Conservation (phyloP, 306 rosid species). For the Canavalia gladiata region DNA sequence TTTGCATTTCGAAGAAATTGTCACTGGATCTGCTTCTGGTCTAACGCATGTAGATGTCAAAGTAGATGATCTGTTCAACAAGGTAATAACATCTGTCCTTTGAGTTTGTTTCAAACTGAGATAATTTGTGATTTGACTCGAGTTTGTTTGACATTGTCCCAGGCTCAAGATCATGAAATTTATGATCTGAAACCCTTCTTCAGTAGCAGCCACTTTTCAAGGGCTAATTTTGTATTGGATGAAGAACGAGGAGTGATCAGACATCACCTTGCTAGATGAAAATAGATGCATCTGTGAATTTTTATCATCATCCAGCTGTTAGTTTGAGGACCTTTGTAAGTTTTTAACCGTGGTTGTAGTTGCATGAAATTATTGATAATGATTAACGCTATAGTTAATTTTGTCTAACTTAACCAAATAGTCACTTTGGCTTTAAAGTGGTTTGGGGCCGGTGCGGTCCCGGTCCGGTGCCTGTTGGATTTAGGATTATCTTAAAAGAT, state of each 20-base stretch:
- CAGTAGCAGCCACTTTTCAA: conserved; percentile 69
- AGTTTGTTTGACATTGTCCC: conserved; percentile 52
- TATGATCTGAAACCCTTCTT: conserved; percentile 88
- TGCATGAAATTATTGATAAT: neutral
- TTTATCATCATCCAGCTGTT: neutral
- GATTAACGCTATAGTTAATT: neutral
- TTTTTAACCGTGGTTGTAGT: neutral
- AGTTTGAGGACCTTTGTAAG: neutral
- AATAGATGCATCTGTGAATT: conserved; percentile 5
- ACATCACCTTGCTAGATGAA: conserved; percentile 69
- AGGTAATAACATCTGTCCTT: conserved; percentile 57
- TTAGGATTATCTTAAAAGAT: neutral
- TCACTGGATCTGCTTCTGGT: conserved; percentile 71
- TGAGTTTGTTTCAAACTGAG: conserved; percentile 22
- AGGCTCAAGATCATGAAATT: conserved; percentile 96
- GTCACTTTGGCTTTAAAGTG: neutral
- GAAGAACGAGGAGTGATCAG: conserved; percentile 71
- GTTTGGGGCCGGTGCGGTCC: neutral
- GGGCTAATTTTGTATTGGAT: conserved; percentile 73
- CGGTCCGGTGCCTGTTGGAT: conserved; percentile 3
- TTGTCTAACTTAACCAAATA: neutral
- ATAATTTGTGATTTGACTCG: conserved; percentile 19
- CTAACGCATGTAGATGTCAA: conserved; percentile 73
- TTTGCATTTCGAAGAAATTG: conserved; percentile 80
- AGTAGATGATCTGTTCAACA: conserved; percentile 74